Conservation (phyloP, 805 yeast species). For the Saccharomycopsis capsularis region DNA sequence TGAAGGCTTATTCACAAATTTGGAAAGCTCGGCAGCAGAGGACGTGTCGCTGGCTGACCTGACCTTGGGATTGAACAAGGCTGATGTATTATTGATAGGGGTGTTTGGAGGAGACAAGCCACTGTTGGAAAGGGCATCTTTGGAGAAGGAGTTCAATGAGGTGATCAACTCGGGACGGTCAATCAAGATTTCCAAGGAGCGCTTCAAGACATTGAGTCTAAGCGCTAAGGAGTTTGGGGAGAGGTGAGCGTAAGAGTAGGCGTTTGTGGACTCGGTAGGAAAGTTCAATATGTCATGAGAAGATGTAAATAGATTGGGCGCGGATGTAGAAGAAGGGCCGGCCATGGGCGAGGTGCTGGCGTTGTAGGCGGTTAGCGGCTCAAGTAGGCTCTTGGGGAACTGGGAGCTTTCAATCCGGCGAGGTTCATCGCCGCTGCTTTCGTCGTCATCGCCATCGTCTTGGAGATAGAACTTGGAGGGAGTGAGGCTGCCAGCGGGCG, state of each 20-base stretch:
- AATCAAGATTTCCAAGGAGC: constrained; percentile 67
- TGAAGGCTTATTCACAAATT: not conserved
- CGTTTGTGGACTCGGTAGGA: constrained; percentile 75
- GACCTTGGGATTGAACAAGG: constrained; percentile 16
- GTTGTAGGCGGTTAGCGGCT: not conserved
- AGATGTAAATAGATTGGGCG: not conserved
- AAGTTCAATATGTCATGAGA: constrained; percentile 41
- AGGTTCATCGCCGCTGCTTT: constrained; percentile 6
- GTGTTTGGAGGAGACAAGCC: constrained; percentile 15
- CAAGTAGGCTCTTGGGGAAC: not conserved
- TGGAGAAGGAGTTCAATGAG: constrained; percentile 17
- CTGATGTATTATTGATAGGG: constrained; percentile 14
- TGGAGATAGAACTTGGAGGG: constrained; percentile 12
- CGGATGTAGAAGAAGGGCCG: not conserved
- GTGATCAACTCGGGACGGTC: constrained; percentile 49
- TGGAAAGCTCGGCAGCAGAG: not conserved
- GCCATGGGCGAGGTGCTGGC: not conserved
- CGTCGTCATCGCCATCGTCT: not conserved
- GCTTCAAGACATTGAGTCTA: constrained; percentile 62
- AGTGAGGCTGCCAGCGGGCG: not conserved
- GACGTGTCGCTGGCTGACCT: not conserved
- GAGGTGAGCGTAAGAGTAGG: constrained; percentile 76
- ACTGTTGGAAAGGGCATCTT: constrained; percentile 5
- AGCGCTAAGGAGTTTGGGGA: constrained; percentile 77
- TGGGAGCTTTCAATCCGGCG: not conserved